phyloP scores from a whole-genome alignment of 177 flowering plant species.

The Vitis hybrid region DNA sequence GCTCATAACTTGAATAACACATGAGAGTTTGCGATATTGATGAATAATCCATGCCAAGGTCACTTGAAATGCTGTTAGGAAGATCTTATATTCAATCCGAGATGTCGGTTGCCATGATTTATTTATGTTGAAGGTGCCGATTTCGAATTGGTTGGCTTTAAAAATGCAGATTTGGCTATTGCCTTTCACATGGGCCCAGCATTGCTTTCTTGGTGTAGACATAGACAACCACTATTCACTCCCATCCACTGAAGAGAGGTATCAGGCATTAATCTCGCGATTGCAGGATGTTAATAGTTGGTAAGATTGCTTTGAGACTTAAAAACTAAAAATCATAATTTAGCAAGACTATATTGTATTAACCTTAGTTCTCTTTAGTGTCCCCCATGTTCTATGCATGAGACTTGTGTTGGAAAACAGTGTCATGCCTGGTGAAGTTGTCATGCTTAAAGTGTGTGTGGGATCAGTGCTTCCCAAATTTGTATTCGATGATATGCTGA shows the following conservation, averaged over 20 bases:
- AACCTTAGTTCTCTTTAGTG: conserved; percentile 36
- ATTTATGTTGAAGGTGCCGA: conserved; percentile 82
- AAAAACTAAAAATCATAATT: conserved; percentile 41
- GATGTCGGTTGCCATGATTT: conserved; percentile 89
- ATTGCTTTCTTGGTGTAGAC: conserved; percentile 92
- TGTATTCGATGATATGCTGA: conserved; percentile 24
- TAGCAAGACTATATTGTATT: conserved; percentile 38
- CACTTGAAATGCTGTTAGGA: conserved; percentile 52
- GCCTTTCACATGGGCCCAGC: conserved; percentile 83
- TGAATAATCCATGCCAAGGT: conserved; percentile 57
- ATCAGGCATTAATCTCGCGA: conserved; percentile 69
- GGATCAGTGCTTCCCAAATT: conserved; percentile 9
- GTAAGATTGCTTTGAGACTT: conserved; percentile 95
- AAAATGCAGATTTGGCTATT: conserved; percentile 99
- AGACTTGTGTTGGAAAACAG: conserved; percentile 31
- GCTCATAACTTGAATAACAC: conserved; percentile 29
- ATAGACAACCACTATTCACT: conserved; percentile 74
- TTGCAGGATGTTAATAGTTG: conserved; percentile 83
- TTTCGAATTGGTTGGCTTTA: conserved; percentile 99
- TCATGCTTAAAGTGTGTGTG: conserved; percentile 16
- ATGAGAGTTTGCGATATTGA: conserved; percentile 36
- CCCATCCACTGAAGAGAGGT: conserved; percentile 77
- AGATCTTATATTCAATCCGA: conserved; percentile 56
- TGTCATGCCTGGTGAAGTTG: conserved; percentile 23
- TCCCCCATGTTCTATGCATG: conserved; percentile 38